phyloP scores from a whole-genome alignment of 1,284 basidiomycete genomes.

The Apiotrichum gamsii region DNA sequence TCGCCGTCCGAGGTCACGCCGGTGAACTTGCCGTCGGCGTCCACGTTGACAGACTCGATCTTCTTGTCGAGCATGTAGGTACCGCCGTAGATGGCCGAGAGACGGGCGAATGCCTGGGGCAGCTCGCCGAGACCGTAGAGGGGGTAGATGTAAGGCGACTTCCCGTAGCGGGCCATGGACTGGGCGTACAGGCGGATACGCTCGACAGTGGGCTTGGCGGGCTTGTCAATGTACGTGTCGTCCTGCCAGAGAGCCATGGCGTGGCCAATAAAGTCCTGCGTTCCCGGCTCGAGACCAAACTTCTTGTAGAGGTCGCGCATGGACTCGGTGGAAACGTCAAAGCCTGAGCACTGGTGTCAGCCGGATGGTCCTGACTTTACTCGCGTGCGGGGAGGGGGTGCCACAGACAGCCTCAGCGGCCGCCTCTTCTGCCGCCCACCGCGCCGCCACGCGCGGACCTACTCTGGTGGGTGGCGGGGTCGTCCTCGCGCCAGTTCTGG shows the following conservation, averaged over 20 bases:
- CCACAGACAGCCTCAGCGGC: too few species aligned
- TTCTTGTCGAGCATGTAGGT: constrained; percentile 99
- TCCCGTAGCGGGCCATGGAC: constrained; percentile 98
- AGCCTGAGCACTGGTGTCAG: constrained; percentile 52
- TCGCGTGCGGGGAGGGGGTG: too few species aligned
- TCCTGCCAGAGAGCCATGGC: constrained; percentile 98
- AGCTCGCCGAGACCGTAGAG: constrained; percentile 98
- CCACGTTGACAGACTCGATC: constrained; percentile 85
- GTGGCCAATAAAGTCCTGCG: constrained; percentile 98
- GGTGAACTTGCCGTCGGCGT: constrained; percentile 78
- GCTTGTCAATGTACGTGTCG: constrained; percentile 91
- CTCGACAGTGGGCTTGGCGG: constrained; percentile 84
- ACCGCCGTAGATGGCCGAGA: constrained; percentile 97
- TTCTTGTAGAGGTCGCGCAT: constrained; percentile 95
- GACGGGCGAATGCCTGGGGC: constrained; percentile 95
- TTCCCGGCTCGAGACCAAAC: constrained; percentile 94
- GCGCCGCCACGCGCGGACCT: constrained; percentile 23
- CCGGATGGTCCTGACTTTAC: too few species aligned
- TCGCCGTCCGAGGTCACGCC: constrained; percentile 87
- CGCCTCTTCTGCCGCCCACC: too few species aligned
- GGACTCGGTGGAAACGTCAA: constrained; percentile 76
- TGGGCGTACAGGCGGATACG: constrained; percentile 96
- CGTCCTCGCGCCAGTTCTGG: constrained; percentile 90
- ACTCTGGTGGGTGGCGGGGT: constrained; percentile 94
- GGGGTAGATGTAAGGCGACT: constrained; percentile 99